Evolutionary conservation across 805 yeast species (phyloP), one percentile per base, ranked within the genome.

Genomic region (Jamesozyma gamospora): DNA sequence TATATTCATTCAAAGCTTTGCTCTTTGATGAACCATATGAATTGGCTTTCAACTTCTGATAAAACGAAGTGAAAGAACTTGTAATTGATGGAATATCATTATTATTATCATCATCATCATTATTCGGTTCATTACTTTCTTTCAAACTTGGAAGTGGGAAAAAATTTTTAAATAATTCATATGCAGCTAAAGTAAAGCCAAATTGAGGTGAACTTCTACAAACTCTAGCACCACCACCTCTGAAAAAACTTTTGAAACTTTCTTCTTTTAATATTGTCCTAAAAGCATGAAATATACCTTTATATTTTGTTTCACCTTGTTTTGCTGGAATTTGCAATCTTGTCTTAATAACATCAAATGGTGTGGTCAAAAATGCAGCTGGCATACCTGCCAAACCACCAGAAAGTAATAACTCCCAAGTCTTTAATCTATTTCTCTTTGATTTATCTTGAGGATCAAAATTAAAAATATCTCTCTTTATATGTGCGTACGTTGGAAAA

Each of bases 351-450:
- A 90, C 97, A 69, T 90, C 98, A 55, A 86, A 87, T 2, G 98
- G 98, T 0, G 98, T 90, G 2, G 98, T 90, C 49, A 88, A 67
- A 61, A 82, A 90, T 10, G 97, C 97, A 25, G 97, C 94, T 9
- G 98, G 98, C 69, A 94, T 86, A 58, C 97, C 98, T 12, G 98
- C 97, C 47, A 88, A 59, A 10, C 95, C 96, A 62, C 98, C 98
- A 44, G 94, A 75, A 4, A 75, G 60, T 44, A 90, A 72, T 48
- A 92, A 68, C 63, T 90, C 95, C 82, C 90, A 79, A 24, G 94
- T 76, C 46, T 76, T 77, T 44, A 88, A 73, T 45, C 72, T 70
- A 34, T 67, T 70, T 50, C 73, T 69, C 51, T 77, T 73, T 40
- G 70, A 70, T 21, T 75, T 71, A 53, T 74, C 75, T 35, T 65